Base-by-base conservation (phyloP, 371 early-diverging fungal genomes). In the Rhizopus arrhizus region DNA sequence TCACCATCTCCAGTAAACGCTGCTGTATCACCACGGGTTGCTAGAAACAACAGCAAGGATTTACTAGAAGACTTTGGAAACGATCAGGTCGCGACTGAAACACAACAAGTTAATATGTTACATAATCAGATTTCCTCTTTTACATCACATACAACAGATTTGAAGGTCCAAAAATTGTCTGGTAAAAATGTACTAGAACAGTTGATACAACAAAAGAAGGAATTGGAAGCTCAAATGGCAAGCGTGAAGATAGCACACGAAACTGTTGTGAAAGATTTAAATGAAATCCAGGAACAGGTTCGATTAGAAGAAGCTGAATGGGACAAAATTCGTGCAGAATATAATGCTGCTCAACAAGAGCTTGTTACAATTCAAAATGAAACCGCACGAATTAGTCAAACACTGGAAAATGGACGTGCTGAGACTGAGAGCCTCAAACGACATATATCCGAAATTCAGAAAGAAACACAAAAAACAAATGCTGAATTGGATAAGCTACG, bases 41-140 rank as follows among this genome's bases (percentile, higher is more conserved):
- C 22, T 22, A 22, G 22, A 22, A 22, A 22, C 22, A 22, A 2
- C 8, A 48, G 42, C n/a, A 22, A 22, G 22, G 80, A 80, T 61
- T 61, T 80, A 31, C 54, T 80, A 15, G 75, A 75, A 2, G 80
- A 80, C 41, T 80, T 80, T 49, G 77, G 70, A 4, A 67, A 77
- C 38, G 70, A 75, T 32, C 65, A 69, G 43, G 58, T 80, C 28
- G 68, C 80, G 4, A 64, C 58, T 12, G 80, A 74, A 41, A 76
- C 74, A 4, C 76, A 79, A 28, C 70, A 75, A 38, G 73, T 74
- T 4, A 74, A 77, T 16, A 62, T 74, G 13, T 22, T 79, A 9
- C 76, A 76, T 41, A 74, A 79, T 42, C 76, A 79, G 43, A 74
- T 79, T 29, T 41, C 58, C 9, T 58, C 69, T 6, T 41, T 71